Conservation (phyloP, 176 grass and related monocot species). For the Thalia dealbata region DNA sequence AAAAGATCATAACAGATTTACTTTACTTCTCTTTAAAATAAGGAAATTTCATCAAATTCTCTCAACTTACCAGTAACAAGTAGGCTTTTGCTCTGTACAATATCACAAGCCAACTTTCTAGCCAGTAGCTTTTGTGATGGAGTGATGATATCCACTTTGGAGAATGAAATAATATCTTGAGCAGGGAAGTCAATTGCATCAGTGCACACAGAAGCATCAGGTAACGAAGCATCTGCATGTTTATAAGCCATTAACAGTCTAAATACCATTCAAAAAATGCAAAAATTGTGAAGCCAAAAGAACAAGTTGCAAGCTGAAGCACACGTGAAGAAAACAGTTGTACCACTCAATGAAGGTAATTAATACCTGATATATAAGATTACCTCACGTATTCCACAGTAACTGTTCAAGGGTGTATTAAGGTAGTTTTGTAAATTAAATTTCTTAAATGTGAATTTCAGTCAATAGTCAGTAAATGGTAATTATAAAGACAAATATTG, state of each 20-base stretch:
- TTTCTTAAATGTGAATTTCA: too few species aligned
- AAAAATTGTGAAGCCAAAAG: neutral
- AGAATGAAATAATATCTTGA: constrained; percentile 71
- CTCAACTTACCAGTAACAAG: constrained; percentile 68
- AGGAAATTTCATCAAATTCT: constrained; percentile 6
- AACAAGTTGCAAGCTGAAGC: neutral
- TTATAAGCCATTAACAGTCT: constrained; percentile 1
- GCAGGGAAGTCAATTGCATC: constrained; percentile 29
- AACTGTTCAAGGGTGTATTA: too few species aligned
- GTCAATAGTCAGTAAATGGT: too few species aligned
- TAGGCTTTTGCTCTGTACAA: constrained; percentile 67
- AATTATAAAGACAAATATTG: too few species aligned
- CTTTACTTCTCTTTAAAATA: constrained; percentile 8
- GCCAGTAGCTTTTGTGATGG: constrained; percentile 79
- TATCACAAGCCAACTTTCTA: constrained; percentile 60
- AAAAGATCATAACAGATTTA: constrained; percentile 11
- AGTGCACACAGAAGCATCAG: constrained; percentile 38
- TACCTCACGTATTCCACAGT: too few species aligned
- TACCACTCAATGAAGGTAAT: too few species aligned
- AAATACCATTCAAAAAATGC: neutral
- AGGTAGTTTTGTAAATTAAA: too few species aligned
- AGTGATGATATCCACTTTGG: constrained; percentile 79
- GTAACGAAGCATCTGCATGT: constrained; percentile 32
- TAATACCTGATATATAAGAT: too few species aligned
- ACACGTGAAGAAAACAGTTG: too few species aligned